Conservation (phyloP, 352 stramenopile genomes). For the Pseudoperonospora humuli region DNA sequence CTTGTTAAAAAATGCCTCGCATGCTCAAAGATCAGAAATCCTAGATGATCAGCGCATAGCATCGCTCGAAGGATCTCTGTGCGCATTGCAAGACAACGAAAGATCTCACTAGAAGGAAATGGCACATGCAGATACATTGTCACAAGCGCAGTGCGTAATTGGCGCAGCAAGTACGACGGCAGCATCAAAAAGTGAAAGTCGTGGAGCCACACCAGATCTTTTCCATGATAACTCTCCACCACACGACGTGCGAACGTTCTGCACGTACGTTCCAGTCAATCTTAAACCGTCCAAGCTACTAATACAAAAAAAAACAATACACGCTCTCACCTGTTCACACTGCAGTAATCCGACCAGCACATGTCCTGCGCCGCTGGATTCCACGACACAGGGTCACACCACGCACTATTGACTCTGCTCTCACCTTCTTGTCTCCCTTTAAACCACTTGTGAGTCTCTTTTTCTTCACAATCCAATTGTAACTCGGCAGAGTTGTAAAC, state of each 20-base stretch:
- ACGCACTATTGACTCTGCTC: constrained; percentile 20
- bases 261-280: neutral
- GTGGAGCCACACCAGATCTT: constrained; percentile 95
- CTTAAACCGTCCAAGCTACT: neutral
- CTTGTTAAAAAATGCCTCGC: constrained; percentile 88
- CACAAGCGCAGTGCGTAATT: constrained; percentile 88
- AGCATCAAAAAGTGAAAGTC: constrained; percentile 98
- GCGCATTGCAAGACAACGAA: constrained; percentile 88
- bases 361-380: constrained; percentile 69
- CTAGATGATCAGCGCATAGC: constrained; percentile 88
- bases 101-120: constrained; percentile 98
- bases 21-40: constrained; percentile 92
- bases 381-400: constrained; percentile 65
- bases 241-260: constrained; percentile 41
- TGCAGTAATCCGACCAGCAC: constrained; percentile 76
- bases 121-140: constrained; percentile 97
- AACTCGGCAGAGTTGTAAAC: constrained; percentile 88
- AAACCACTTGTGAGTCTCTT: constrained; percentile 10
- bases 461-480: constrained; percentile 36
- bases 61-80: constrained; percentile 89
- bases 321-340: constrained; percentile 43
- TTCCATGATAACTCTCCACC: constrained; percentile 69
- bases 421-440: constrained; percentile 8
- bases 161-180: constrained; percentile 91
- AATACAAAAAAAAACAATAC: too few relatives aligned